Evolutionary conservation across 2,329 filamentous ascomycete genomes (phyloP).

Genomic region (Clarireedia sp.): DNA sequence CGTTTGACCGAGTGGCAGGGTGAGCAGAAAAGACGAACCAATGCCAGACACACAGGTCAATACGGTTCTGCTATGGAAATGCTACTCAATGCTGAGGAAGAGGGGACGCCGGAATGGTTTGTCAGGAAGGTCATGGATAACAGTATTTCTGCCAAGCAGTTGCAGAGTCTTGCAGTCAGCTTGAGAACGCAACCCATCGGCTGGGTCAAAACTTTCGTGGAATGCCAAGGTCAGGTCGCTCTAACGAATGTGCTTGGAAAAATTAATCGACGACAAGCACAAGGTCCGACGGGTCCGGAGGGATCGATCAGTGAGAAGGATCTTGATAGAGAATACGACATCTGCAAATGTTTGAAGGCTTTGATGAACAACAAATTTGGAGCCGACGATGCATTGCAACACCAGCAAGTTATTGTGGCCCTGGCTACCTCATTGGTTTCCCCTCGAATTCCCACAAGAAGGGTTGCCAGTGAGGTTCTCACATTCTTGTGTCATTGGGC

Average conservation of each 20-base stretch:
- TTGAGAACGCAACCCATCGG: constrained; percentile 92
- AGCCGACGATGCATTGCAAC: constrained; percentile 85
- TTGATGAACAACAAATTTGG: constrained; percentile 99
- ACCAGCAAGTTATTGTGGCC: constrained; percentile 84
- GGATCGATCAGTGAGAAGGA: constrained; percentile 55
- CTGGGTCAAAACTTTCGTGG: constrained; percentile 94
- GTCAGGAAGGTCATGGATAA: constrained; percentile 96
- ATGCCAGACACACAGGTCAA: constrained; percentile 62
- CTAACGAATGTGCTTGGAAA: constrained; percentile 89
- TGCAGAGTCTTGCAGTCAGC: constrained; percentile 90
- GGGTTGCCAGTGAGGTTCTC: constrained; percentile 90
- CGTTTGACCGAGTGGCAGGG: constrained; percentile 88
- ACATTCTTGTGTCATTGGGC: constrained; percentile 96
- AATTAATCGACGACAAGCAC: constrained; percentile 83
- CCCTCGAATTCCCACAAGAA: constrained; percentile 81
- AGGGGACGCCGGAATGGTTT: constrained; percentile 96
- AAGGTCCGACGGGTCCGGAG: constrained; percentile 45
- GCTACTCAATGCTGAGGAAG: constrained; percentile 77
- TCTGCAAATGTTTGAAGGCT: constrained; percentile 94
- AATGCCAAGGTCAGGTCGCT: constrained; percentile 94
- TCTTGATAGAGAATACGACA: constrained; percentile 77
- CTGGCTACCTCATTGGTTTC: constrained; percentile 82
- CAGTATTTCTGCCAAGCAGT: constrained; percentile 80
- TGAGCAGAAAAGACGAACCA: constrained; percentile 79
- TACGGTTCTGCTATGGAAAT: constrained; percentile 61